These are phyloP conservation scores for Carex scoparia DNA, from an alignment of 176 grass and related monocot species.

Conservation along the genomic window DNA sequence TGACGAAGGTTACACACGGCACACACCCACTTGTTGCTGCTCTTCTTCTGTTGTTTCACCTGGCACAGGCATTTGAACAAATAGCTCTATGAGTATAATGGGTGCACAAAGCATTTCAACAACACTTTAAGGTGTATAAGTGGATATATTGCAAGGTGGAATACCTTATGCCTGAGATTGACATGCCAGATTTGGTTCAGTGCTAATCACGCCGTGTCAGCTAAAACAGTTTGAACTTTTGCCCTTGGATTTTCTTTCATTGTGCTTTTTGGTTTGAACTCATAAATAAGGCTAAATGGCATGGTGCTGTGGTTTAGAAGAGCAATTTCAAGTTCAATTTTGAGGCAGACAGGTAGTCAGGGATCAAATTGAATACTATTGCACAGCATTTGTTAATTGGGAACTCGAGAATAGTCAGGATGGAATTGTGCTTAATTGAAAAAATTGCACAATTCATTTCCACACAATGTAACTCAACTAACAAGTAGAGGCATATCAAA, in stretches of 20 bases:
- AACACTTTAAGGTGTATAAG: background rate
- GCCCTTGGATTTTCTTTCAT: background rate
- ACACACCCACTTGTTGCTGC: constrained; percentile 77
- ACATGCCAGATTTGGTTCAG: background rate
- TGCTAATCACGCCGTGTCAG: background rate
- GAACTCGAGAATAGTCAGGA: background rate
- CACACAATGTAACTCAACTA: background rate
- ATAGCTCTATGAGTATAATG: background rate
- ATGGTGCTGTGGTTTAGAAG: background rate
- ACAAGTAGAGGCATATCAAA: background rate
- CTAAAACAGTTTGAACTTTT: background rate
- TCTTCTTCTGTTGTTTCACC: constrained; percentile 92
- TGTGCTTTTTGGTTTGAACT: background rate
- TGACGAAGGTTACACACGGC: constrained; percentile 80
- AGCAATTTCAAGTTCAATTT: background rate
- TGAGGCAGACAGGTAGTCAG: background rate
- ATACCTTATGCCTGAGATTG: background rate
- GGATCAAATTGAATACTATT: background rate
- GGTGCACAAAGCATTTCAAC: background rate
- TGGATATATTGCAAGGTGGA: background rate
- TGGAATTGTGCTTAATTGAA: background rate
- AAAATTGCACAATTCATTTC: background rate
- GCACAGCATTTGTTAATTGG: background rate
- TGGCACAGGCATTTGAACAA: constrained; percentile 20
- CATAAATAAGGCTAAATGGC: background rate